Evolutionary conservation across 2,329 filamentous ascomycete species (phyloP), one percentile per base, ranked within the genome.

Genomic region (Ceratocystiopsis minuta): DNA sequence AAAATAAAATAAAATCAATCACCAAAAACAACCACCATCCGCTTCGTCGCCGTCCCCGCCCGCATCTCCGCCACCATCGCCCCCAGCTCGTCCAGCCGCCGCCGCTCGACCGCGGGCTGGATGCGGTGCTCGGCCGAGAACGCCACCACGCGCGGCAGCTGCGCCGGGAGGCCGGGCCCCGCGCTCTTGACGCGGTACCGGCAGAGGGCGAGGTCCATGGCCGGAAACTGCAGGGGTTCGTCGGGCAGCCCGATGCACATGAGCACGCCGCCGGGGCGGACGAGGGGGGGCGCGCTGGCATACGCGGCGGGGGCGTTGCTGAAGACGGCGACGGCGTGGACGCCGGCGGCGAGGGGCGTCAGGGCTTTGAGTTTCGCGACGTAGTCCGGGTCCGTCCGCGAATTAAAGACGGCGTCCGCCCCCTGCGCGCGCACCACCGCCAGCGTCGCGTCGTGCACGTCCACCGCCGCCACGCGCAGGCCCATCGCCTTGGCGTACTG

Each of bases 401-500:
- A 59, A 50, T 64, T 64, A 52, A 63, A 60, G n/a, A 59, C 50
- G 6, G 56, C 56, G 40, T 62, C 61, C n/a, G 61, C 61, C 20
- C 62, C 59, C n/a, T 59, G 54, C 18, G 4, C 34, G 13, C 56
- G 54, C 39, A 53, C 60, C 11, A 55, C 55, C 18, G 56, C 53
- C 1, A 64, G 56, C 37, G 58, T 59, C 2, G 48, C 49, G 43
- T 65, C 57, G 40, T 59, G 60, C 42, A 64, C 56, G 43, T 66
- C 62, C 32, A 66, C 53, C 7, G 54, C 61, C 7, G 64, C 55
- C 6, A 60, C 58, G 37, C 57, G 58, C 40, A 57, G 52, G 6
- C 60, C 60, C 57, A 61, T 61, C 13, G 61, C 62, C 45, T 61
- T 63, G 6, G 61, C 60, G 46, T 55, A 65, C 41, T 65, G 61